Evolutionary conservation across 345 rosid genomes (phyloP), one percentile per base, ranked within the genome.

Genomic region (Hibiscus syriacus): DNA sequence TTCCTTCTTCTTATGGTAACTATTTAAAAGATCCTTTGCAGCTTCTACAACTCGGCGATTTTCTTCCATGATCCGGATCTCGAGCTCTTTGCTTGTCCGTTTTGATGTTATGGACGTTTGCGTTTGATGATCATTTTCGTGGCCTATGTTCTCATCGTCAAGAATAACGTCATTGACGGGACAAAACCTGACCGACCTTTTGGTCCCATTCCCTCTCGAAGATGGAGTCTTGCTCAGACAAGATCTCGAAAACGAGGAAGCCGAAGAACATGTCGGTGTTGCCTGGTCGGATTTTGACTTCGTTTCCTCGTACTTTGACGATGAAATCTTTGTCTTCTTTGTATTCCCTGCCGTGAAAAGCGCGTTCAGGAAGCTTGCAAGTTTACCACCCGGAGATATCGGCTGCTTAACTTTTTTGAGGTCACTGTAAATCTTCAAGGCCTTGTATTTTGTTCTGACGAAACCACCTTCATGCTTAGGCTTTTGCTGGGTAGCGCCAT

Each of bases 381-480:
- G 85, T 34, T 84, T 77, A 2, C 88, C 90, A 0, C 96, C 96
- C 0, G 99, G 99, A 16, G 99, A 94, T 70, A 94, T 80, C 0
- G 98, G 98, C 61, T 93, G 98, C 69, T 89, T 90, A 11, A 83
- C 86, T 75, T 86, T 92, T 78, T 88, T 92, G 30, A 90, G 76
- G 38, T 89, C 96, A 55, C 83, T 80, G 83, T 89, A 90, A 77
- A 90, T 89, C 83, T 85, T 89, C 54, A 89, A 70, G 12, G 96
- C 99, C 71, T 83, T 89, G 32, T 91, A 86, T 70, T 87, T 90
- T 3, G 91, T 85, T 74, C 85, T 90, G 27, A 75, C 72, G 54
- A 84, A 77, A 45, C 87, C 84, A 1, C 85, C 88, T 27, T 76
- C 80, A 26, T 72, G 80, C 52, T 77, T 83, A 3, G 80, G 76